Base-by-base conservation (phyloP, 176 grass and related monocot species). In the Lolium rigidum region DNA sequence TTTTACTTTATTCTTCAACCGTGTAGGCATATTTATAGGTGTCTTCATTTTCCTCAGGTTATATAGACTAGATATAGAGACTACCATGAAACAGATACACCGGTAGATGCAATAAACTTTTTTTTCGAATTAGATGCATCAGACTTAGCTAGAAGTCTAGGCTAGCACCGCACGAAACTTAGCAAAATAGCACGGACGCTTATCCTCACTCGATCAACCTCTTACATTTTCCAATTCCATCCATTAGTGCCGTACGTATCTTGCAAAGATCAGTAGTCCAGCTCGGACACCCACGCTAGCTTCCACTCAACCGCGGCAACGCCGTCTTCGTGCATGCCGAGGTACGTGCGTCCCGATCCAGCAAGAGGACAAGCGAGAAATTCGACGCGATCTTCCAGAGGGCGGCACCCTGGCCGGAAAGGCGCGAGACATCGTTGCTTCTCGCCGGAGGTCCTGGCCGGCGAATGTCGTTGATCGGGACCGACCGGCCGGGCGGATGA, bases 401-500 rank as follows among this genome's bases (percentile, higher is more conserved):
- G 65, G 31, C 58, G 24, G 39, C 21, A 15, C 46, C 6, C 7
- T 7, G 21, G 9, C 74, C 56, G 74, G 77, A 78, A 71, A 28
- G 0, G 52, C 14, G 9, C 26, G 48, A 7, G 50, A 38, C 47
- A 66, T 7, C 4, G 12, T 24, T 31, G 22, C 59, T 37, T 47
- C 69, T 85, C 69, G 26, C 26, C 26, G 26, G 26, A 28, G 26
- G 26, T 28, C 26, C 26, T 28, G 26, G 58, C 24, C 6, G 61
- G 61, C 87, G 59, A 86, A 82, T 77, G 16, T 54, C 10, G 54
- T 38, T 15, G 83, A 86, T 70, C 2, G 61, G 5, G 83, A 82
- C 51, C 18, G 13, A 62, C 62, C 51, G 77, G 7, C 62, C 51
- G 77, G 7, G 65, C 28, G 14, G 75, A 60, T 50, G 57, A 9